Percentiles rank a stretch among this genome's conserved stretches.
Conservation (phyloP, 1,284 basidiomycete genomes). For the Cryptococcus sp. region DNA sequence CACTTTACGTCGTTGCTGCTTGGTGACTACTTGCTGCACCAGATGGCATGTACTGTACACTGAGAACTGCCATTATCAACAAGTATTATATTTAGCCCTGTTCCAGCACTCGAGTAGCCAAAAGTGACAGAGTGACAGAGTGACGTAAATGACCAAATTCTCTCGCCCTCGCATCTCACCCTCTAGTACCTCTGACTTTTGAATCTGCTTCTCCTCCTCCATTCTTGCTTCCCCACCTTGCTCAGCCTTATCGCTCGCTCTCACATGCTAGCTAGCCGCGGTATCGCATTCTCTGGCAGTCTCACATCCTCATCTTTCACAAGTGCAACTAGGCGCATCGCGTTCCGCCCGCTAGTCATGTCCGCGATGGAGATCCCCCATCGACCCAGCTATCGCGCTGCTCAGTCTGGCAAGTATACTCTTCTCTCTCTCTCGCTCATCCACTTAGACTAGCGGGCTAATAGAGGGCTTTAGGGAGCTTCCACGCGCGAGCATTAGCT, state of each 20-base stretch:
- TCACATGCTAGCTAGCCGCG: not conserved
- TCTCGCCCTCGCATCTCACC: not conserved
- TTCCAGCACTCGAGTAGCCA: no score
- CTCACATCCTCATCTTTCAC: no score
- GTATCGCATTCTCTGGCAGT: no score
- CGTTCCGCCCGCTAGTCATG: no score
- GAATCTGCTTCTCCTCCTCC: not conserved
- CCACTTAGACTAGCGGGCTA: not conserved
- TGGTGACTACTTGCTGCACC: no score
- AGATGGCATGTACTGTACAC: not conserved
- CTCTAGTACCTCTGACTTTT: no score
- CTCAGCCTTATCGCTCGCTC: not conserved
- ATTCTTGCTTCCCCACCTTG: not conserved
- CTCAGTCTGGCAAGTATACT: not conserved
- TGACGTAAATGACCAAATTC: conserved; percentile 1
- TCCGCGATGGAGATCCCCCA: no score
- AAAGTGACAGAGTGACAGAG: not conserved
- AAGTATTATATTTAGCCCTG: no score
- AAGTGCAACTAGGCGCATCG: no score
- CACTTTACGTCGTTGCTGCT: no score
- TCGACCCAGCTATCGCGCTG: no score
- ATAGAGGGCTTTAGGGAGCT: conserved; percentile 10
- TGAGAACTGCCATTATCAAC: not conserved
- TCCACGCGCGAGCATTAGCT: conserved; percentile 16
- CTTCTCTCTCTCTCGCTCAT: not conserved